These are phyloP conservation scores for Platanthera zijinensis DNA, from an alignment of 106 monocot species.

Conservation along the genomic window DNA sequence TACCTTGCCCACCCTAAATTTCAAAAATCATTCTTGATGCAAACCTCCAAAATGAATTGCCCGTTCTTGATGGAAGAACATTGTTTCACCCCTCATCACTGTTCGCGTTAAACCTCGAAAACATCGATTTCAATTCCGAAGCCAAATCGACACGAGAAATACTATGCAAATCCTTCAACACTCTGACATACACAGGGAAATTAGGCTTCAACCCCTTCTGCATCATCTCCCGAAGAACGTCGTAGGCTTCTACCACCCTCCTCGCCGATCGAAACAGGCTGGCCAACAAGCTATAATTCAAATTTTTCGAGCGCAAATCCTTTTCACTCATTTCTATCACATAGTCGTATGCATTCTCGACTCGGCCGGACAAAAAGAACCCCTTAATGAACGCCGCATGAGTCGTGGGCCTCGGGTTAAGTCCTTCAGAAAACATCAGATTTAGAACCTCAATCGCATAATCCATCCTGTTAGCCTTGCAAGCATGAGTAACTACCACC, in stretches of 20 bases:
- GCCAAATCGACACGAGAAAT: slow-evolving; percentile 36
- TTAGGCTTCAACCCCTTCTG: slow-evolving; percentile 60
- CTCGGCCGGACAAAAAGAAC: slow-evolving; percentile 43
- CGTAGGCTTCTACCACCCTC: slow-evolving; percentile 43
- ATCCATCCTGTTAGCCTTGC: slow-evolving; percentile 44
- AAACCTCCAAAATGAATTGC: not conserved
- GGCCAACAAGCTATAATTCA: slow-evolving; percentile 68
- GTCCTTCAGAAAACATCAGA: slow-evolving; percentile 49
- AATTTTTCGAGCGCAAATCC: slow-evolving; percentile 44
- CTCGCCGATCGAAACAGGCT: slow-evolving; percentile 30
- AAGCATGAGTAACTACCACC: slow-evolving; percentile 50
- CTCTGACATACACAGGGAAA: slow-evolving; percentile 54
- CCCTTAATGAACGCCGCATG: slow-evolving; percentile 74
- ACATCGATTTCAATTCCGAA: slow-evolving; percentile 40
- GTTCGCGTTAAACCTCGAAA: slow-evolving; percentile 21
- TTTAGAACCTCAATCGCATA: slow-evolving; percentile 45
- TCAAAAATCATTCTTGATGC: not conserved
- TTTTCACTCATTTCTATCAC: slow-evolving; percentile 51
- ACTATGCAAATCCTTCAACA: slow-evolving; percentile 48
- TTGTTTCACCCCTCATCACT: slow-evolving; percentile 6
- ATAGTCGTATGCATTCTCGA: slow-evolving; percentile 50
- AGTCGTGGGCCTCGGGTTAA: slow-evolving; percentile 49
- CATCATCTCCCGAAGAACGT: slow-evolving; percentile 76
- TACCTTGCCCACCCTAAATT: not conserved
- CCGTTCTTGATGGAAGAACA: not conserved